Evolutionary conservation across 805 yeast species (phyloP), one percentile per base, ranked within the genome.

Genomic region (Ogataea ganodermae): DNA sequence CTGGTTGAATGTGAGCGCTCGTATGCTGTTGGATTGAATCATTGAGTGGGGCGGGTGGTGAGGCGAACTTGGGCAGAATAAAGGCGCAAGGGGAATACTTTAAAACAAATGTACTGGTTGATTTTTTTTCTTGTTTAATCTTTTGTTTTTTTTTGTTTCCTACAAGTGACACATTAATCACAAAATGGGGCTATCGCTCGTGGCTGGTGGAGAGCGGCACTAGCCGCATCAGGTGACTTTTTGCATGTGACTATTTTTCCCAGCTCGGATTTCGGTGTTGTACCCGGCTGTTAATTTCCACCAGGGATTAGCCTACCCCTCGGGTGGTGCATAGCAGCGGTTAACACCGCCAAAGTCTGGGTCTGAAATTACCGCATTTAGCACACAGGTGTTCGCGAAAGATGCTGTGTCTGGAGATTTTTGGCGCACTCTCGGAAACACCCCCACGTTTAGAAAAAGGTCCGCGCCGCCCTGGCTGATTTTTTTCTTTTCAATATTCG

Each of bases 1-100:
- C 74, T 92, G 99, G 69, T 94, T 92, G 77, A 91, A 90, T 13
- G 58, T 22, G 2, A 54, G 41, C 23, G 57, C 31, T 32, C 45
- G 48, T 9, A 59, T 48, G 32, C 27, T 37, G 37, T 30, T 33
- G 10, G 45, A 13, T n/a, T 48, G 52, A 16, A 41, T 39, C 52
- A 48, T 45, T 9, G 36, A 14, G 23, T 18, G 23, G 30, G 22
- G 21, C 23, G 18, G 26, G 8, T 3, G 8, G 5, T 22, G 20
- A 7, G 14, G 36, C 8, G 26, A 9, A 5, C 13, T 7, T 21
- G 38, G 18, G 17, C 7, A 12, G 33, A 8, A 4, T 4, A n/a
- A 17, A 10, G 30, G 28, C 13, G 16, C 8, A 36, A 21, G 27
- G 14, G 36, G 36, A 23, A 33, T 17, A 28, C 31, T 6, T 6